Evolutionary conservation across 1,284 basidiomycete genomes (phyloP), one percentile per base, ranked within the genome.

Genomic region (Ceratobasidium sp.): DNA sequence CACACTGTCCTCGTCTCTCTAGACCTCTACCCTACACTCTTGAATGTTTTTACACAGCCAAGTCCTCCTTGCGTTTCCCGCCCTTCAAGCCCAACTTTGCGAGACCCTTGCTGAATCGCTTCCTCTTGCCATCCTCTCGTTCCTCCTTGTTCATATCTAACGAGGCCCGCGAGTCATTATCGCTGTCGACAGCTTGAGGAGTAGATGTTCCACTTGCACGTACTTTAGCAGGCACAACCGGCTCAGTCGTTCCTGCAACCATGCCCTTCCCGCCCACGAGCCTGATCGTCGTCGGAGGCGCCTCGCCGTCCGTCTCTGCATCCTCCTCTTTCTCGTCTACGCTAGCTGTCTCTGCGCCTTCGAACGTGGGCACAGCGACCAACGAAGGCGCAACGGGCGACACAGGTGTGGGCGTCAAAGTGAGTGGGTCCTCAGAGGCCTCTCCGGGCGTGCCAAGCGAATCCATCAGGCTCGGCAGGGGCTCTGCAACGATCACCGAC

Each of bases 381-480:
- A 43, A 57, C 14, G 41, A 21, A 16, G 66, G 52, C 38, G 69
- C 49, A 46, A 59, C 55, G 43, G 21, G 72, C 49, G 50, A 44
- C 23, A 54, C 61, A 49, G 43, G 38, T 43, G 50, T 73, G 21
- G 38, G 57, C 30, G 54, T 61, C 41, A 50, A 28, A 49, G 35
- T 44, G 41, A 41, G 72, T 18, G 44, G 49, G 4, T 71, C 73
- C 38, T 62, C 46, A 6, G 55, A 23, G 28, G 49, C 54, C 28
- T 35, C 52, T 46, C n/a, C n/a, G n/a, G 30, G 38, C 44, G 23
- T 18, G 49, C n/a, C 52, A 49, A 50, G 61, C 21, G 57, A 44
- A 21, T 67, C 75, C 72, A 43, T 59, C 63, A 52, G 44, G 57
- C 38, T 69, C 38, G 70, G 49, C 57, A 71, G 58, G 55, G 57